Evolutionary conservation across 805 yeast species (phyloP).

Genomic region (Hanseniaspora vineae): DNA sequence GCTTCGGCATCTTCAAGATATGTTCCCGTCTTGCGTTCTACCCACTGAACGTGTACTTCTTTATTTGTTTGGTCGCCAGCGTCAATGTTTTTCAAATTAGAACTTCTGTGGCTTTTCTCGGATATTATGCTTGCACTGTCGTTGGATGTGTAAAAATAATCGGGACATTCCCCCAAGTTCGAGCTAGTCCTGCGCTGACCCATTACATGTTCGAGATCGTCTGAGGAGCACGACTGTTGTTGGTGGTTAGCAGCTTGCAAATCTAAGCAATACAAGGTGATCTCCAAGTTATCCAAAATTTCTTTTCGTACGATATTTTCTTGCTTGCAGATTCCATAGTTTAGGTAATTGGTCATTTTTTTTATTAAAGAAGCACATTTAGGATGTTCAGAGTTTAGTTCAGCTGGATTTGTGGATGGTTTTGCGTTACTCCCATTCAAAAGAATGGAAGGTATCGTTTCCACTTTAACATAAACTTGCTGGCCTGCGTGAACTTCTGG

Average conservation of each 20-base stretch:
- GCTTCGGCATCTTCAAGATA: not conserved
- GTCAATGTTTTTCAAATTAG: not conserved
- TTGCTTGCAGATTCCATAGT: not conserved
- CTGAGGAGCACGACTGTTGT: no score
- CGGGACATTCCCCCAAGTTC: not conserved
- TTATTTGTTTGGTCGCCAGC: not conserved
- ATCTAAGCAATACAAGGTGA: not conserved
- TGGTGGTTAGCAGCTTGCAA: not conserved
- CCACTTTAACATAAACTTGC: no score
- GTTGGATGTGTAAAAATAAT: not conserved
- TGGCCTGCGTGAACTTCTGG: not conserved
- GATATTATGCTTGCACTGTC: not conserved
- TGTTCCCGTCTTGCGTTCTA: not conserved
- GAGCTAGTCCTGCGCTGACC: not conserved
- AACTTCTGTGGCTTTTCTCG: not conserved
- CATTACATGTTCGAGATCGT: no score
- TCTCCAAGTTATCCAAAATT: not conserved
- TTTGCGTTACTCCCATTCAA: no score
- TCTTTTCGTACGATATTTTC: not conserved
- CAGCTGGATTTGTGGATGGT: no score
- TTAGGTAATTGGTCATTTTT: not conserved
- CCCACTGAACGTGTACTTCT: not conserved
- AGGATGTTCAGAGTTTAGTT: not conserved
- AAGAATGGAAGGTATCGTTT: no score
- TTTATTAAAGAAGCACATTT: not conserved